Conservation (phyloP, 495 filamentous ascomycete species). For the Halenospora varia region DNA sequence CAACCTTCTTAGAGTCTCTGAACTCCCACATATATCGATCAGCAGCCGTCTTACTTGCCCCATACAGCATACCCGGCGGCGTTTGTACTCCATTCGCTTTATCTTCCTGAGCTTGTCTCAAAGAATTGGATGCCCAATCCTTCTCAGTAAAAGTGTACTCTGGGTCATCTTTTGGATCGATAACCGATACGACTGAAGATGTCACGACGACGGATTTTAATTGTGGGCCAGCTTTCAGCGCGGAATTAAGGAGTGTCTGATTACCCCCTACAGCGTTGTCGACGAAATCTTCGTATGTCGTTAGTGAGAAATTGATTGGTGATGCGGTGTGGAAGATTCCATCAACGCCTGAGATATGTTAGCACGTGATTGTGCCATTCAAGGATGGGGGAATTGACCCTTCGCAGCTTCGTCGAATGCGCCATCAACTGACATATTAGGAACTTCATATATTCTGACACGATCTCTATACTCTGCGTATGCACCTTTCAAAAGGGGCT, state of each 20-base stretch:
- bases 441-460: conserved; percentile 23
- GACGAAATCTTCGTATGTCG: conserved; percentile 14
- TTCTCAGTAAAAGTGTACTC: conserved; percentile 24
- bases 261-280: conserved; percentile 22
- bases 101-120: conserved; percentile 10
- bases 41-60: conserved; percentile 24
- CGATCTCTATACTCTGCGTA: conserved; percentile 22
- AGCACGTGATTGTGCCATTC: not conserved
- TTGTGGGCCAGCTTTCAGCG: conserved; percentile 26
- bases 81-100: conserved; percentile 3
- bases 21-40: conserved; percentile 27
- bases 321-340: conserved; percentile 30
- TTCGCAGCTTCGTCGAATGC: conserved; percentile 31
- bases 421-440: conserved; percentile 27
- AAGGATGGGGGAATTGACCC: conserved; percentile 9
- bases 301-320: conserved; percentile 16
- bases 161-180: conserved; percentile 11
- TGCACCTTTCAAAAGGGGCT: conserved; percentile 23
- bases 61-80: conserved; percentile 18
- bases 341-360: conserved; percentile 17
- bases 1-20: conserved; percentile 19
- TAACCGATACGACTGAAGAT: conserved; percentile 21
- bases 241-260: conserved; percentile 19
- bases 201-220: conserved; percentile 24
- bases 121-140: conserved; percentile 8